Evolutionary conservation across 2,329 filamentous ascomycete genomes (phyloP), one percentile per base, ranked within the genome.

Genomic region (Ophiostoma triangulosporum): DNA sequence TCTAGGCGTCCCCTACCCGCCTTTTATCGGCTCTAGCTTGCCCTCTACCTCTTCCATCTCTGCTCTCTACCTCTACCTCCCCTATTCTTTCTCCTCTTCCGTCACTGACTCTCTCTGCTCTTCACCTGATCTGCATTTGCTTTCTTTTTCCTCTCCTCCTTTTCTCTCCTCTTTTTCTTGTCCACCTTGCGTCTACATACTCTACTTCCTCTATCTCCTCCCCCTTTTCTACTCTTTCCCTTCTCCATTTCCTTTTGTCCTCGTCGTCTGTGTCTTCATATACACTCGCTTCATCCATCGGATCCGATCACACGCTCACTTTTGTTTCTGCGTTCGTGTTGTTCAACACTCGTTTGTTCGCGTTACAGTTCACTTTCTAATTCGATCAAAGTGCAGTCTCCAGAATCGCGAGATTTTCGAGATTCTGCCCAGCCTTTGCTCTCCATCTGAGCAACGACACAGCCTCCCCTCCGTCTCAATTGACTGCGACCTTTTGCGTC

Each of bases 221-320:
- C 50, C 45, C 33, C 46, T 33, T 9, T 32, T 51, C 48, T 46
- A 48, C 45, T 48, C 38, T 48, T 32, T 50, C 31, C 50, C 22
- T 35, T 20, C 24, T 29, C 36, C 22, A 17, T 48, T 38, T 26
- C 46, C 22, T 31, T 48, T 38, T 20, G 38, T 20, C 17, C 50
- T 51, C 43, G 22, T 40, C 31, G 9, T 40, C 22, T 40, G 7
- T 24, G 22, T 29, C 38, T 43, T 46, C 22, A 12, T 46, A 46
- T 46, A 46, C 43, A 29, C 24, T 45, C 27, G 45, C 29, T 52
- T 51, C 22, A 46, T 32, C 20, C 20, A 43, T 36, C 40, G 40
- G n/a, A 27, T 36, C 40, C 32, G n/a, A 27, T 50, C 27, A 38
- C 45, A 26, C 33, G 48, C 33, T 54, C 49, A 15, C 35, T 46